Evolutionary conservation across 176 grass and related monocot species (phyloP), one percentile per base, ranked within the genome.

Genomic region (Bromus sterilis): DNA sequence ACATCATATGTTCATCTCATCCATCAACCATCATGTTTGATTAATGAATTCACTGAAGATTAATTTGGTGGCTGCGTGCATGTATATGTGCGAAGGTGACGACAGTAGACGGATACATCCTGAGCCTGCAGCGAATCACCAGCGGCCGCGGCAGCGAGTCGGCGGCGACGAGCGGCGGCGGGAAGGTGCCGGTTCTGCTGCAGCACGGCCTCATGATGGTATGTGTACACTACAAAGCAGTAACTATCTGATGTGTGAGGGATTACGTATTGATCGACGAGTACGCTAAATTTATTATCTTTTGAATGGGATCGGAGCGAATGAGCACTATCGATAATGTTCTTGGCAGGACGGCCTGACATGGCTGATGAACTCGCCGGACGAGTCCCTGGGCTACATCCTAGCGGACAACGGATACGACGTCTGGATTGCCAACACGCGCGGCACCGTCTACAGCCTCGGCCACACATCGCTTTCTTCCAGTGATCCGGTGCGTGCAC

Each of bases 191-290:
- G 18, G 89, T 87, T 5, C 34, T 91, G 43, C 81, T 91, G 11
- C 89, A 91, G 78, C 89, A 91, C 56, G 89, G 89, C 6, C 89
- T 90, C 29, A 44, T 86, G 46, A 90, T 86, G 88, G 87, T 82
- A 82, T 28, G 31, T 32, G 26, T 37, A 15, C 20, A 14, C 15
- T 3, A 32, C 29, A 1, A 63, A 63, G 29, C n/a, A n/a, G n/a
- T 1, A 62, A 32, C 28, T 31, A 7, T 62, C 14, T 0, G 13
- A 32, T 62, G 46, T 51, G n/a, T n/a, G n/a, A n/a, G n/a, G n/a
- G n/a, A n/a, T n/a, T n/a, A n/a, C n/a, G n/a, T n/a, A n/a, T n/a
- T n/a, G n/a, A n/a, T n/a, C n/a, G n/a, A n/a, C n/a, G n/a, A n/a
- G n/a, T n/a, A n/a, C n/a, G n/a, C n/a, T n/a, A n/a, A n/a, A n/a